Base-by-base conservation (phyloP, 805 yeast species). In the Ogataea henricii region DNA sequence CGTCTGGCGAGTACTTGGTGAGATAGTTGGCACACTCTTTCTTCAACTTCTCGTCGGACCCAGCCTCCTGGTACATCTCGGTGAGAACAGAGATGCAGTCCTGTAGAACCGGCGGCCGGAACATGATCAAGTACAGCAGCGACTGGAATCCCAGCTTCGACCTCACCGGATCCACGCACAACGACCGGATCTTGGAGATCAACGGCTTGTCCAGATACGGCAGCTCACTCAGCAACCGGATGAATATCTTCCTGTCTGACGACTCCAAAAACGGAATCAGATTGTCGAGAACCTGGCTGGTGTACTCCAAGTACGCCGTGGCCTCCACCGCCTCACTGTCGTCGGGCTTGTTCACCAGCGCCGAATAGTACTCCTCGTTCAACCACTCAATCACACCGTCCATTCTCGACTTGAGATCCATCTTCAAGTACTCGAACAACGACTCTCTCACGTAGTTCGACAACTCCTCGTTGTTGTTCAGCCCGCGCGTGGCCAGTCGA, bases 311-410 rank as follows among this genome's bases (percentile, higher is more conserved):
- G 65, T 94, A 94, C 2, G 58, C 65, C 22, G 62, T 53, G 6
- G 49, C 52, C n/a, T 54, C 54, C 40, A 45, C 54, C 29, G 48
- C 43, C 39, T 56, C 55, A 29, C 52, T 54, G 22, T 49, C 55
- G 5, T 20, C 10, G 14, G 56, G 55, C 20, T 50, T 57, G 6
- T 54, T 49, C 49, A 59, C 84, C 87, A 41, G 80, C 72, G 68
- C 81, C 83, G 95, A 46, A 46, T 61, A 65, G 42, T 97, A 94
- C 65, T 94, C 99, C 67, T 94, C 99, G 59, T 87, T 91, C 46
- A 94, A 70, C 99, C 99, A 94, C 53, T 87, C 90, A 32, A 92
- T 82, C 16, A 89, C 82, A 29, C 85, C 68, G 49, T 88, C 95
- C 10, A 91, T 75, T 29, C 92, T 72, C 8, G 72, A 73, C 46